Evolutionary conservation across 768 basidiomycete genomes (phyloP).

Genomic region (Suillus clintonianus): DNA sequence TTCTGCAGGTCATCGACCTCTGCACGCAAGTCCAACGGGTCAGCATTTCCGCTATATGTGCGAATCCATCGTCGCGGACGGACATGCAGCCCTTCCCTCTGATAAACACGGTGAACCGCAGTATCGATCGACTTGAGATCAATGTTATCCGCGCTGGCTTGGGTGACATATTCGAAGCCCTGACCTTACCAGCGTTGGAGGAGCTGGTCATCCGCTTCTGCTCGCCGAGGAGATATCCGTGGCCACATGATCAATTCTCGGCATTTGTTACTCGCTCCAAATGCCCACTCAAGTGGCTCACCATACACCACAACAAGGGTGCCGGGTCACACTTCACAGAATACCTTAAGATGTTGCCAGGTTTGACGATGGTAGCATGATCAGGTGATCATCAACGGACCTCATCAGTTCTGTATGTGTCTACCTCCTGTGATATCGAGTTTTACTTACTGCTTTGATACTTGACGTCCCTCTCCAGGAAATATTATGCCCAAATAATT

Average conservation of each 20-base stretch:
- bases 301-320: conserved; percentile 25
- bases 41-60: conserved; percentile 23
- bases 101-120: conserved; percentile 19
- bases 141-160: conserved; percentile 30
- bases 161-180: conserved; percentile 15
- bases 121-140: conserved; percentile 27
- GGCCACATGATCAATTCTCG: conserved; percentile 29
- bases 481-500: not conserved
- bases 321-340: conserved; percentile 22
- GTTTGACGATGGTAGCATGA: conserved; percentile 8
- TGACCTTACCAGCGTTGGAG: conserved; percentile 28
- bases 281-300: conserved; percentile 23
- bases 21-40: conserved; percentile 23
- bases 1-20: conserved; percentile 22
- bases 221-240: conserved; percentile 26
- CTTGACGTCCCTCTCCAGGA: not conserved
- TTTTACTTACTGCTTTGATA: not conserved
- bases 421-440: not conserved
- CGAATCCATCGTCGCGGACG: conserved; percentile 16
- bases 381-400: not conserved
- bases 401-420: not conserved
- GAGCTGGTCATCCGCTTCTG: conserved; percentile 35
- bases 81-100: conserved; percentile 7
- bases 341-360: conserved; percentile 22
- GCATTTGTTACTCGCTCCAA: conserved; percentile 25